phyloP scores from a whole-genome alignment of 345 rosid genomes.

The Brassica juncea region DNA sequence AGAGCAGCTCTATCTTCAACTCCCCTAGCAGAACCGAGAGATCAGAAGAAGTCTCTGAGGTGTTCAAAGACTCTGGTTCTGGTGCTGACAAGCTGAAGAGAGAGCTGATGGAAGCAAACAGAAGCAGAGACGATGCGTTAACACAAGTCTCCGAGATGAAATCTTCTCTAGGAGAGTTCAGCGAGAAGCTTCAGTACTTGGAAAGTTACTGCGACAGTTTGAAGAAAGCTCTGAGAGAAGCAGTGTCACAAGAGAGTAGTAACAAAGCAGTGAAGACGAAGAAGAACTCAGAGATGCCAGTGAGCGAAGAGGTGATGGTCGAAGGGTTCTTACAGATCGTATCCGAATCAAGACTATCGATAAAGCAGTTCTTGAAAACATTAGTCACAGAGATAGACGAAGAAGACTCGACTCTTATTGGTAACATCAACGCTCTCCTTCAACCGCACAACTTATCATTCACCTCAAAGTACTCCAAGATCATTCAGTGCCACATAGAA shows the following conservation, averaged over 20 bases:
- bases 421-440: constrained; percentile 64
- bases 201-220: constrained; percentile 83
- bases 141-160: constrained; percentile 76
- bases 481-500: constrained; percentile 75
- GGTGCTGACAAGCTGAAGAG: constrained; percentile 47
- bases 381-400: constrained; percentile 72
- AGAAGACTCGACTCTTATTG: constrained; percentile 52
- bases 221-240: constrained; percentile 59
- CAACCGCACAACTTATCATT: constrained; percentile 65
- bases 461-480: constrained; percentile 65
- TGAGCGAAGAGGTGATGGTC: constrained; percentile 82
- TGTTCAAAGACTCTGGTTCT: constrained; percentile 2
- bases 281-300: constrained; percentile 57
- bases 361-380: constrained; percentile 87
- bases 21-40: constrained; percentile 67
- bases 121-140: constrained; percentile 72
- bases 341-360: constrained; percentile 87
- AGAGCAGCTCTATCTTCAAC: constrained; percentile 37
- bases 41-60: constrained; percentile 77
- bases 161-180: constrained; percentile 70
- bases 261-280: neutral
- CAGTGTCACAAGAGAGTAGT: constrained; percentile 8
- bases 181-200: constrained; percentile 77
- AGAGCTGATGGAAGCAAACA: constrained; percentile 73
- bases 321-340: constrained; percentile 95